phyloP scores from a whole-genome alignment of 1,284 basidiomycete species.

The Fomes fomentarius region DNA sequence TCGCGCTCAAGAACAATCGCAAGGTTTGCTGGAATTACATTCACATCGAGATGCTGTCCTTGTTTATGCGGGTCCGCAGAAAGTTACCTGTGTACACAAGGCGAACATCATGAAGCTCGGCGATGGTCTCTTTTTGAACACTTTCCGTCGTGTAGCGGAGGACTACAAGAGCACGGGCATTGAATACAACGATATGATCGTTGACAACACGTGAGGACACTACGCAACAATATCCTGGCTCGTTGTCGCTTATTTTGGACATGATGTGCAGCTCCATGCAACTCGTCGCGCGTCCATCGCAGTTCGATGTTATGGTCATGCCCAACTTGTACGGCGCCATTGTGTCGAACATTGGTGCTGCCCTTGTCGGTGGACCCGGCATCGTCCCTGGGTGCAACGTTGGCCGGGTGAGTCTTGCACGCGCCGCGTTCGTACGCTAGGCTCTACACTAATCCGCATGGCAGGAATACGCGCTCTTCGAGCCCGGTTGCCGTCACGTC shows the following conservation, averaged over 20 bases:
- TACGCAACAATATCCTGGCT: not conserved
- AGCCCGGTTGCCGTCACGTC: conserved; percentile 98
- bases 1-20: conserved; percentile 97
- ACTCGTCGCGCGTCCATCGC: conserved; percentile 91
- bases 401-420: conserved; percentile 68
- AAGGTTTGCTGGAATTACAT: conserved; percentile 58
- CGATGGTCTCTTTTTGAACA: conserved; percentile 99
- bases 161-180: conserved; percentile 95
- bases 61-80: conserved; percentile 50
- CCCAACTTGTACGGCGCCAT: conserved; percentile 97
- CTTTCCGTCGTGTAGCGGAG: conserved; percentile 95
- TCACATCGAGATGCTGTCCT: not conserved
- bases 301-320: conserved; percentile 99
- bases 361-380: conserved; percentile 97
- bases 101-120: conserved; percentile 99
- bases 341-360: conserved; percentile 97
- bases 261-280: conserved; percentile 83
- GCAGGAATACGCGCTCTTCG: conserved; percentile 96
- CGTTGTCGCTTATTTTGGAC: not conserved
- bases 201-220: conserved; percentile 88
- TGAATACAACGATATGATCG: conserved; percentile 97
- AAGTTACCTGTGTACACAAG: conserved; percentile 99
- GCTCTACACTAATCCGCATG: conserved; percentile 4
- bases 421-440: not conserved
- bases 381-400: conserved; percentile 99